Evolutionary conservation across 805 yeast species (phyloP), one percentile per base, ranked within the genome.

Genomic region (Myxozyma nipponensis): DNA sequence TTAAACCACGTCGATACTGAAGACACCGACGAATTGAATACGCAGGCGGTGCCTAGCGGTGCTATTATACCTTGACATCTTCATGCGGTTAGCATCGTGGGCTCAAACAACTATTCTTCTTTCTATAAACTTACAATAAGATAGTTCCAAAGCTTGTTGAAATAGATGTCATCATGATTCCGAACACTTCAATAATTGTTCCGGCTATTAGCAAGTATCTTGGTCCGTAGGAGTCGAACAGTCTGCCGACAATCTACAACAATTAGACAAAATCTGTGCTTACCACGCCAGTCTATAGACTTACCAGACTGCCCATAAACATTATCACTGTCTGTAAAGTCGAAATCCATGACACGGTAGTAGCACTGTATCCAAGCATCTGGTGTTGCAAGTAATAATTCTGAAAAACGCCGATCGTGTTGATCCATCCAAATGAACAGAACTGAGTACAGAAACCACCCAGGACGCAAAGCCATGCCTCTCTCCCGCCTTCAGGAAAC

Each of bases 391-490:
- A 44, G 44, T 65, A 66, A 43, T 64, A 64, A 3, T 56, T 56
- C 45, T 66, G 65, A 39, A 59, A 66, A 1, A 59, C 62, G 3
- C 68, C 68, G 32, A 52, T 44, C 18, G 51, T 46, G 36, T 53
- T 53, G 7, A 53, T 36, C 37, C 84, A 59, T 1, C 95, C 95
- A 62, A 84, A 78, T 2, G 78, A 73, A 42, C 78, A 75, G 4
- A 78, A 64, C 51, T 79, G 68, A 2, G 86, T 86, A 24, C 79
- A 64, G 57, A 78, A 78, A 0, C 82, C 74, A 1, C 84, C 84
- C 10, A 77, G 46, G 1, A 77, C 64, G 0, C 79, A 78, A 4
- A 75, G 72, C 63, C 82, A 69, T 70, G 84, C 83, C n/a, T 75
- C 75, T 42, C 59, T 63, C 1, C 84, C 81, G 1, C 79, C 77